These are phyloP conservation scores for Hyaloscypha finlandica DNA, from an alignment of 495 filamentous ascomycete genomes.

Conservation along the genomic window DNA sequence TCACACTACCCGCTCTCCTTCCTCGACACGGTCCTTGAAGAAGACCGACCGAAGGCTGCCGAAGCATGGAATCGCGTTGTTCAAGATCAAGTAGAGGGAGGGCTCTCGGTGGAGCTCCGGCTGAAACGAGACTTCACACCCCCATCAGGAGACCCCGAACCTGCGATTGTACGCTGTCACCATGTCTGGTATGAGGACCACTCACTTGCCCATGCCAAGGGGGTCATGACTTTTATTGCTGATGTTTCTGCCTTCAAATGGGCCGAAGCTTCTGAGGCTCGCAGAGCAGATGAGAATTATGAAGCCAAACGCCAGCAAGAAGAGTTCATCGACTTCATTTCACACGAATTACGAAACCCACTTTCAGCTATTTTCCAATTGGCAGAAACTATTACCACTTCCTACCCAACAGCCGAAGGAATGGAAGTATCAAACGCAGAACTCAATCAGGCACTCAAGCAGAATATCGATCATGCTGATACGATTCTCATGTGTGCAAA, in stretches of 20 bases:
- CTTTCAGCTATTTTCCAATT: constrained; percentile 73
- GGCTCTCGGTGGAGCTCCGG: constrained; percentile 18
- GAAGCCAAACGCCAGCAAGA: constrained; percentile 71
- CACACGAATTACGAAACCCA: constrained; percentile 24
- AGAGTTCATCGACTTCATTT: constrained; percentile 71
- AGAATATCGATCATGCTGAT: constrained; percentile 66
- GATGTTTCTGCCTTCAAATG: constrained; percentile 54
- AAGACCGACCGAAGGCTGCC: constrained; percentile 16
- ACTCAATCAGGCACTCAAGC: constrained; percentile 12
- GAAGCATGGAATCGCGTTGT: constrained; percentile 18
- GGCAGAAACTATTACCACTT: constrained; percentile 49
- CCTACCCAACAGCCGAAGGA: constrained; percentile 24
- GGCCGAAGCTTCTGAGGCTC: constrained; percentile 63
- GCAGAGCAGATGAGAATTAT: constrained; percentile 59
- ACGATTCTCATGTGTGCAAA: constrained; percentile 80
- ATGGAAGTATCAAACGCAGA: constrained; percentile 8
- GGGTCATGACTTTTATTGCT: constrained; percentile 23
- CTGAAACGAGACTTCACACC: constrained; percentile 19
- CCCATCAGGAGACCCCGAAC: constrained; percentile 26
- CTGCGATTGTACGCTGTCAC: constrained; percentile 12
- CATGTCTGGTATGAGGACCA: not conserved
- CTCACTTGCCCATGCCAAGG: constrained; percentile 3
- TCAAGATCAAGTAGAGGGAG: not conserved
- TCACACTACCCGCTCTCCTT: constrained; percentile 34
- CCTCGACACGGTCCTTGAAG: constrained; percentile 14